Conservation (phyloP, 148 eudicot genomes). For the Agrostemma githago region DNA sequence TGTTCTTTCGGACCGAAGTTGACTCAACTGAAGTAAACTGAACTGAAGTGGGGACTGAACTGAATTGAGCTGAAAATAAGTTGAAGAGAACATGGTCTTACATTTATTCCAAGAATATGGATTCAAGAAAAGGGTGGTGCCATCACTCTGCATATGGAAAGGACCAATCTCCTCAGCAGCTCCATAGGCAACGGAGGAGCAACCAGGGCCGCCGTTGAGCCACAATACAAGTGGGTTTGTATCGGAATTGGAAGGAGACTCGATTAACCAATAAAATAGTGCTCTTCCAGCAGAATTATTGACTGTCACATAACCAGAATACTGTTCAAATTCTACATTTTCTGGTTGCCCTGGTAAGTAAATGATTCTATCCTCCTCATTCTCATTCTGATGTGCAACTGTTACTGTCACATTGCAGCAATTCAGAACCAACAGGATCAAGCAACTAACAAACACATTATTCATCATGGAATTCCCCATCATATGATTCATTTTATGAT, state of each 20-base stretch:
- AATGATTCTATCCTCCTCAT: conserved; percentile 53
- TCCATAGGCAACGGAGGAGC: conserved; percentile 92
- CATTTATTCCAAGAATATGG: conserved; percentile 87
- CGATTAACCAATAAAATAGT: conserved; percentile 84
- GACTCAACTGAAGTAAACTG: neutral
- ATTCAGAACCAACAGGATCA: conserved; percentile 22
- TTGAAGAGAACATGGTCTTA: conserved; percentile 29
- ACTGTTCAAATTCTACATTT: conserved; percentile 59
- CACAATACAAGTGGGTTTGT: conserved; percentile 72
- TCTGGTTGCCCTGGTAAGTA: conserved; percentile 80
- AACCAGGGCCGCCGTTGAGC: conserved; percentile 98
- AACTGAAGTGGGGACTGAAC: too few species aligned
- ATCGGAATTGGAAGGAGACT: conserved; percentile 49
- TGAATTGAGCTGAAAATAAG: neutral
- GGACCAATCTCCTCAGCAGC: conserved; percentile 96
- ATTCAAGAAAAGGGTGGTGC: conserved; percentile 57
- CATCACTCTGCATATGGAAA: conserved; percentile 60
- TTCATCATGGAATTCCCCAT: conserved; percentile 17
- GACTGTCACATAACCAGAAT: conserved; percentile 82
- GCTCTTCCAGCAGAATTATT: conserved; percentile 67
- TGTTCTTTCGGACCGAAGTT: too few species aligned
- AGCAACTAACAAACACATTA: conserved; percentile 20
- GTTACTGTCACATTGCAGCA: conserved; percentile 32
- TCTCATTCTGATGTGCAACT: conserved; percentile 42
- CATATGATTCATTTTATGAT: conserved; percentile 19